Base-by-base conservation (phyloP, 2,329 filamentous ascomycete species). In the Rhynchosporium secalis region DNA sequence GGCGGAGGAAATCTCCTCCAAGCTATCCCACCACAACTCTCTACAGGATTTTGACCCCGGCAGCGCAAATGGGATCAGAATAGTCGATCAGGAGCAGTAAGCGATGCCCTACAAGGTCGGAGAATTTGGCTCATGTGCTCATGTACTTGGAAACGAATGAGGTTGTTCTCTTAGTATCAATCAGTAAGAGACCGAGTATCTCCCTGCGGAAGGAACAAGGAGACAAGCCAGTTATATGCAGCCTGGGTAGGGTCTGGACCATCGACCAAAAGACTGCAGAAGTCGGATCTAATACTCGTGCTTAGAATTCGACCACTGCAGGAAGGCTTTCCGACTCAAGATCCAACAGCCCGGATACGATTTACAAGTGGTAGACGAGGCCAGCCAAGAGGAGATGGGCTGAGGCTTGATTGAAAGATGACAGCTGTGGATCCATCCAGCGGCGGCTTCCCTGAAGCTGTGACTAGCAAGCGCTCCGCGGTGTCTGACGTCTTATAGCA, bases 1-100 rank as follows among this genome's bases (percentile, higher is more conserved):
- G 28, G 36, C 66, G 63, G 65, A 68, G 66, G 63, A 10, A 47
- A 56, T 48, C 56, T 62, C 60, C 65, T 66, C n/a, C 61, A 57
- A 38, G 9, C 13, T 38, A 41, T 38, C 55, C 15, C 28, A 52
- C 48, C 48, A 52, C 15, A 38, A n/a, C n/a, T 15, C 43, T 52
- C 6, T 38, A 52, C 33, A 26, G 31, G 29, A 12, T 4, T 52
- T 6, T 29, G 38, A 38, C 41, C 33, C 33, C 45, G 28, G 48
- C n/a, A 9, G 36, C 26, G 46, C 49, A 54, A 36, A 28, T 15
- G 36, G n/a, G 33, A 54, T 40, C n/a, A 4, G 36, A 41, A 3
- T 54, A 28, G 41, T 26, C n/a, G 49, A 41, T 41, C 49, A 33
- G 20, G 49, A 28, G 49, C 8, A 36, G 26, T 33, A 28, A 46